Evolutionary conservation across 73 alveolate genomes (phyloP).

Genomic region (Paramecium caudatum): DNA sequence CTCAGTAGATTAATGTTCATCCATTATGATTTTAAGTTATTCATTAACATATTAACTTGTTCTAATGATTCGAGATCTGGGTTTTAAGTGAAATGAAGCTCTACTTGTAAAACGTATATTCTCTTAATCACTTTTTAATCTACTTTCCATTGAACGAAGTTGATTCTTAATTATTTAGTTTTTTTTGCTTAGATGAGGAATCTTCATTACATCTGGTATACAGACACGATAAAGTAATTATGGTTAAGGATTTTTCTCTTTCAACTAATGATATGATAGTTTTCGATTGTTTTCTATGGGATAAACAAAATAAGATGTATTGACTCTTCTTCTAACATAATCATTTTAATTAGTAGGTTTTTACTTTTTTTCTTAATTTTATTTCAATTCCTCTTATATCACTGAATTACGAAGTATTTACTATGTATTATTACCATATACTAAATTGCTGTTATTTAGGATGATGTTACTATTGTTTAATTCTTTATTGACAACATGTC

Average conservation of each 20-base stretch:
- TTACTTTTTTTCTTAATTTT: not conserved
- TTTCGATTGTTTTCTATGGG: constrained; percentile 19
- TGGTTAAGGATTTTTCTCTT: not conserved
- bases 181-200: constrained; percentile 13
- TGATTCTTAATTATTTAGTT: not conserved
- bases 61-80: not conserved
- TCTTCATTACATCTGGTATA: constrained; percentile 41
- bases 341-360: too few species aligned
- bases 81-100: constrained; percentile 19
- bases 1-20: constrained; percentile 17
- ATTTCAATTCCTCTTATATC: too few species aligned
- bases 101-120: constrained; percentile 6
- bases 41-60: not conserved
- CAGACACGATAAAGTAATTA: not conserved
- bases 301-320: not conserved
- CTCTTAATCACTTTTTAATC: not conserved
- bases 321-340: constrained; percentile 35
- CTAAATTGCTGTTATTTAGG: too few species aligned
- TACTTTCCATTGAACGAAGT: not conserved
- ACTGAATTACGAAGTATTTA: not conserved
- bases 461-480: too few species aligned
- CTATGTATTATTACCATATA: not conserved
- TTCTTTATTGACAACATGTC: too few species aligned
- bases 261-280: not conserved
- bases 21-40: not conserved